Evolutionary conservation across 805 yeast genomes (phyloP), one percentile per base, ranked within the genome.

Genomic region (Candida adriatica): DNA sequence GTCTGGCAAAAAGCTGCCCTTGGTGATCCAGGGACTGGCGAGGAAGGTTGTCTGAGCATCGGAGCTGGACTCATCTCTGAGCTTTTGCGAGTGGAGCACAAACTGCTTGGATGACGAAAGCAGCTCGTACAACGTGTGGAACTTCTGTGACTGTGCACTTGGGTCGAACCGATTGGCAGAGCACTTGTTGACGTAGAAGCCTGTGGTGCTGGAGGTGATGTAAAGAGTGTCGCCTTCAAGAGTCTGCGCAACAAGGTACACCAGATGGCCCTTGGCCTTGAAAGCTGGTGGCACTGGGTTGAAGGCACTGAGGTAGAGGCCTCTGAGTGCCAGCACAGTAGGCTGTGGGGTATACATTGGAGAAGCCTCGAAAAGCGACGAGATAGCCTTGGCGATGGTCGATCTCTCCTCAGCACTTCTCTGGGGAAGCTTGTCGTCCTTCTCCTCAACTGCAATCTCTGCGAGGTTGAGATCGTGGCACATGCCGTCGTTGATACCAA

Each of bases 151-250:
- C 1, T 33, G 37, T 4, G 52, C 52, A 4, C 74, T 58, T 16
- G 92, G 83, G 50, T 86, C 90, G 57, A 87, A 87, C 48, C 64
- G 72, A 22, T 70, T 64, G 19, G 68, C 65, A 8, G 94, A 69
- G 18, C 80, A 77, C 48, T 67, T 77, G 59, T 80, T 82, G 29
- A 86, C 76, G 49, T 61, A 84, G 56, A 85, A 90, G 0, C 98
- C 98, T 26, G 79, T 58, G 27, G 75, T 69, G 35, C 79, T 75
- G 37, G 90, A 78, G 6, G 96, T 86, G 45, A 90, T 72, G 47
- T 84, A 81, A 56, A 69, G 73, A 18, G 71, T 70, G 51, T 84
- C 94, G 46, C 80, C 80, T 58, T 92, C 97, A 42, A 83, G 62
- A 28, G 96, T 83, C 47, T 75, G 79, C 25, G 76, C 65, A 35